A percentile compares a stretch with the other conserved stretches of the same genome.
phyloP scores from a whole-genome alignment of 2,329 filamentous ascomycete species.

The Aspergillus spinulosporus region DNA sequence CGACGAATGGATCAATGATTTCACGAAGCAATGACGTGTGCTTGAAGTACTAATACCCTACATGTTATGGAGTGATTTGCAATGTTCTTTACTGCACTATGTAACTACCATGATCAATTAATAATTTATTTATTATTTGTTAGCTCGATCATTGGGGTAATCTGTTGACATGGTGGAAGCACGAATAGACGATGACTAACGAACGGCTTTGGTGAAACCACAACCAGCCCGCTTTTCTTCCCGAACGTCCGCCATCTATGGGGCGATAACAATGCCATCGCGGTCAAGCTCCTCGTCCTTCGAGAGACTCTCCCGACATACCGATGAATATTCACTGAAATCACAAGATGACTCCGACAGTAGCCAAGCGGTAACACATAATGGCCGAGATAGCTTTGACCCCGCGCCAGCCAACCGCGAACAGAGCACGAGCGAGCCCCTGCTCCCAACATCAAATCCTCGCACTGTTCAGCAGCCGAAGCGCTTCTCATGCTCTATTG shows the following conservation, averaged over 20 bases:
- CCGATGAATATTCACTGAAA: constrained; percentile 17
- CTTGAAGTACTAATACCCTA: not conserved
- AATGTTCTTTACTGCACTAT: not conserved
- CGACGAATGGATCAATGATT: not conserved
- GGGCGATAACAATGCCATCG: constrained; percentile 13
- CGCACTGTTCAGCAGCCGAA: constrained; percentile 1
- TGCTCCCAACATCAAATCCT: constrained; percentile 22
- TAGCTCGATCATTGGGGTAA: not conserved
- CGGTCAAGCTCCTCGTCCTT: constrained; percentile 20
- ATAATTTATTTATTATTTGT: not conserved
- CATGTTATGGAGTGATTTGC: constrained; percentile 10
- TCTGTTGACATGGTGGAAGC: not conserved
- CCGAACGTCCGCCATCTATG: constrained; percentile 2
- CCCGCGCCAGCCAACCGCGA: constrained; percentile 17
- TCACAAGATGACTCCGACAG: constrained; percentile 13
- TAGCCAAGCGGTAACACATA: constrained; percentile 14
- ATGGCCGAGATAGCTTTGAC: constrained; percentile 23
- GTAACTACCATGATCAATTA: too few relatives aligned
- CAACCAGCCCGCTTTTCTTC: constrained; percentile 1
- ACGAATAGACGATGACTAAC: constrained; percentile 19
- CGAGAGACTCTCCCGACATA: constrained; percentile 13
- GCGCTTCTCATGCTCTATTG: constrained; percentile 27
- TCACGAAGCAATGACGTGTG: not conserved
- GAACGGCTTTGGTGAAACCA: not conserved
- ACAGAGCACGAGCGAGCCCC: constrained; percentile 22